phyloP scores from a whole-genome alignment of 2,329 filamentous ascomycete genomes.

The Neoarthrinium moseri region DNA sequence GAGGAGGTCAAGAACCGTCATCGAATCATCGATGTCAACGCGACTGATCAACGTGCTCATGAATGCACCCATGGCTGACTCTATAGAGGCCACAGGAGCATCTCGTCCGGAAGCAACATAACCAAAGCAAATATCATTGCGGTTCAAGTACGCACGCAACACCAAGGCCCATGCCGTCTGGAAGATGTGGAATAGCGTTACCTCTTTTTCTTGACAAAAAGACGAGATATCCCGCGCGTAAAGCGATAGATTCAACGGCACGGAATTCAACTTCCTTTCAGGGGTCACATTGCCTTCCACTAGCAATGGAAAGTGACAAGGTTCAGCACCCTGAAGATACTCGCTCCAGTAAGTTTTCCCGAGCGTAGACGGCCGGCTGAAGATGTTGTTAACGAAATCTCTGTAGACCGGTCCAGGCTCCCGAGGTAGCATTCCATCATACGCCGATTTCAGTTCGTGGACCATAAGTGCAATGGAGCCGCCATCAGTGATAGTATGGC shows the following conservation, averaged over 20 bases:
- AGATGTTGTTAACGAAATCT: constrained; percentile 17
- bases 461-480: constrained; percentile 29
- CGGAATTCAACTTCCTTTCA: constrained; percentile 16
- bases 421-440: constrained; percentile 15
- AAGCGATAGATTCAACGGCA: constrained; percentile 4
- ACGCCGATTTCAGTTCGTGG: constrained; percentile 24
- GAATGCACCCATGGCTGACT: constrained; percentile 48
- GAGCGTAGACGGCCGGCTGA: constrained; percentile 12
- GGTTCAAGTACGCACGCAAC: constrained; percentile 6
- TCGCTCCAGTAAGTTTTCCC: constrained; percentile 25
- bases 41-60: constrained; percentile 55
- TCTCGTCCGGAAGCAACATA: constrained; percentile 54
- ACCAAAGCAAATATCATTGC: constrained; percentile 9
- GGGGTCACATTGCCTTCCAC: neutral
- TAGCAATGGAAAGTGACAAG: constrained; percentile 21
- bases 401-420: constrained; percentile 12
- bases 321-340: constrained; percentile 22
- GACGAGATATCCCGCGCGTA: constrained; percentile 15
- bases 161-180: constrained; percentile 9
- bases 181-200: constrained; percentile 31
- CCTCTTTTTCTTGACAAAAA: constrained; percentile 36
- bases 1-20: neutral
- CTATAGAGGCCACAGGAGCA: constrained; percentile 44
- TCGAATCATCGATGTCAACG: constrained; percentile 21
- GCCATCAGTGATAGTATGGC: constrained; percentile 33